Percentiles rank a stretch among this genome's conserved stretches.
Evolutionary conservation across 139 green algal genomes (phyloP).

Genomic region (Chlorella ohadii): DNA sequence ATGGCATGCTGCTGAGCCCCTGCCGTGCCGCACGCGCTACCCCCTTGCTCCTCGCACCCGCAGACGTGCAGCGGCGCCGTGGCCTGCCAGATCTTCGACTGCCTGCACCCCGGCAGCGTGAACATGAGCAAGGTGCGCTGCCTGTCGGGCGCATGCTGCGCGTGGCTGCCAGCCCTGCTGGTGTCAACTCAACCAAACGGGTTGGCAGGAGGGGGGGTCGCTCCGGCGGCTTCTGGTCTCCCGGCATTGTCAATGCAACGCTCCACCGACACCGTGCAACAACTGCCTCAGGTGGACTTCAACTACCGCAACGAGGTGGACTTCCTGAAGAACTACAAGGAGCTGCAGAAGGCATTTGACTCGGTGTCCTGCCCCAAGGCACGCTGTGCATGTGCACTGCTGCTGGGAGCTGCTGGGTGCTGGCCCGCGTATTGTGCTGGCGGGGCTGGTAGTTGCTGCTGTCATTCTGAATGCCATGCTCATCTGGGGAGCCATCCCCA

Average conservation of each 20-base stretch:
- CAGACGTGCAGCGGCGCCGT: conserved; percentile 84
- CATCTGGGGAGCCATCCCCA: too few relatives aligned
- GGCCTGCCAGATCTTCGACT: conserved; percentile 95
- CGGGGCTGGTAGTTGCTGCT: neutral
- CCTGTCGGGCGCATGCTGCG: neutral
- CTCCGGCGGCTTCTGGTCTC: too few relatives aligned
- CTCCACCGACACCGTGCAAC: too few relatives aligned
- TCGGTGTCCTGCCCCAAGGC: conserved; percentile 65
- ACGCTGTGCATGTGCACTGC: too few relatives aligned
- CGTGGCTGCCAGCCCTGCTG: neutral
- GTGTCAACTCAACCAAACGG: neutral
- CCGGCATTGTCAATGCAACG: too few relatives aligned
- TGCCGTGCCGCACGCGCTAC: neutral
- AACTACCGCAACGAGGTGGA: conserved; percentile 97
- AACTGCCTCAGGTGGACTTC: conserved; percentile 80
- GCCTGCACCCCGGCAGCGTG: conserved; percentile 81
- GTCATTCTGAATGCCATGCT: too few relatives aligned
- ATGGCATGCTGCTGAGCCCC: neutral
- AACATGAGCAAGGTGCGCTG: conserved; percentile 86
- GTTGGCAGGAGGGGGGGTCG: conserved; percentile 22
- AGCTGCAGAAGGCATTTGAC: conserved; percentile 94
- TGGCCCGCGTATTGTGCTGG: too few relatives aligned
- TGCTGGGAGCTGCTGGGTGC: neutral
- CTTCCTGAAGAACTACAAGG: conserved; percentile 98
- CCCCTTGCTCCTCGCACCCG: neutral